phyloP scores from a whole-genome alignment of 371 early-diverging fungal genomes.

The Actinomortierella ambigua region DNA sequence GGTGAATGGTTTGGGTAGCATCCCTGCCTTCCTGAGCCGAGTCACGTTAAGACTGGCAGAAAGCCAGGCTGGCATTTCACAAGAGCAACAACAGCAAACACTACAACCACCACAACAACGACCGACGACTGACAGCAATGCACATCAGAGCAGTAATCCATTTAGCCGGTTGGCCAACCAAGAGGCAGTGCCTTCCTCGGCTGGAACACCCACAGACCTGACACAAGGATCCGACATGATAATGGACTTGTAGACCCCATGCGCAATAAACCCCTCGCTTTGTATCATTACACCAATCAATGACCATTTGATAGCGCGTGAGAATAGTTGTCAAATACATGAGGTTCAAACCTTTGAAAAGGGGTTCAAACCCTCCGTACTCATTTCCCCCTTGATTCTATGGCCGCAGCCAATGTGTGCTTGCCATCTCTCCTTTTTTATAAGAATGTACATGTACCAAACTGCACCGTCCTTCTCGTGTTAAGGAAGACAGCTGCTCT shows the following conservation, averaged over 20 bases:
- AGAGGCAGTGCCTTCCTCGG: too few species aligned
- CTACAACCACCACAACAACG: slow-evolving; percentile 9
- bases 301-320: too few species aligned
- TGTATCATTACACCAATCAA: not conserved
- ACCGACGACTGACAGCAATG: not conserved
- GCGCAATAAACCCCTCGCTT: not conserved
- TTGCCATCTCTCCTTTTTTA: too few species aligned
- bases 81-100: not conserved
- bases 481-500: too few species aligned
- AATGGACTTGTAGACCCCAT: slow-evolving; percentile 13
- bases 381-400: too few species aligned
- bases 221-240: slow-evolving; percentile 37
- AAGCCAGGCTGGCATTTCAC: slow-evolving; percentile 5
- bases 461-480: too few species aligned
- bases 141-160: not conserved
- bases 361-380: too few species aligned
- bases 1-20: slow-evolving; percentile 66
- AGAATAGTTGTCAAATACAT: too few species aligned
- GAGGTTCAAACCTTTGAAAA: too few species aligned
- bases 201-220: slow-evolving; percentile 1
- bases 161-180: too few species aligned
- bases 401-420: too few species aligned
- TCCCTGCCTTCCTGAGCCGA: slow-evolving; percentile 81
- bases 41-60: slow-evolving; percentile 66
- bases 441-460: too few species aligned